These are phyloP conservation scores for Tolypocladium ovalisporum DNA, from an alignment of 2,329 filamentous ascomycete species.

Conservation along the genomic window DNA sequence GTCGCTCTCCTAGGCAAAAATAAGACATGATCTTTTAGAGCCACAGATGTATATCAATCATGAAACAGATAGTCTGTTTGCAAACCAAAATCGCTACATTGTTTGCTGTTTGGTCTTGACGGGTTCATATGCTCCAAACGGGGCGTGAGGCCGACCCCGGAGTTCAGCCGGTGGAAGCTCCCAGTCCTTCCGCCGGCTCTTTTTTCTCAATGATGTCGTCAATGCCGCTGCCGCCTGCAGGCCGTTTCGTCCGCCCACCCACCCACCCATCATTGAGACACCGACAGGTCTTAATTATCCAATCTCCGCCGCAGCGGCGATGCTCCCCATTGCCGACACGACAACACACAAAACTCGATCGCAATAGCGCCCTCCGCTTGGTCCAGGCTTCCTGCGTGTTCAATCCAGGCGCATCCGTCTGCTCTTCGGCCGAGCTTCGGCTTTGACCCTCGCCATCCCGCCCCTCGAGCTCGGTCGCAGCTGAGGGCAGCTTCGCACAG, in stretches of 20 bases:
- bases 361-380: conserved; percentile 1
- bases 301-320: conserved; percentile 19
- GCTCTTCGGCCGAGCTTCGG: conserved; percentile 3
- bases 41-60: too few relatives aligned
- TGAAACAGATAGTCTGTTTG: neutral
- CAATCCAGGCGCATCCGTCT: neutral
- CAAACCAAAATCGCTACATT: neutral
- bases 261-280: conserved; percentile 9
- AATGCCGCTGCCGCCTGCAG: conserved; percentile 15
- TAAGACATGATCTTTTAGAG: too few relatives aligned
- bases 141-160: conserved; percentile 7
- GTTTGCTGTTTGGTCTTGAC: neutral
- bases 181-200: conserved; percentile 9
- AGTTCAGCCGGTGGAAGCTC: conserved; percentile 20
- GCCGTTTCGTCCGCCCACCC: conserved; percentile 2
- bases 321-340: conserved; percentile 16
- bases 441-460: neutral
- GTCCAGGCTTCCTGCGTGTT: neutral
- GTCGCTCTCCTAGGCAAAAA: neutral
- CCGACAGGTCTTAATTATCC: conserved; percentile 13
- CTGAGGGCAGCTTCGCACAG: conserved; percentile 1
- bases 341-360: conserved; percentile 5
- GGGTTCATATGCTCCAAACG: neutral
- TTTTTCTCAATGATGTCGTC: conserved; percentile 18
- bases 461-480: neutral